These are phyloP conservation scores for Calonectria multiphialidica DNA, from an alignment of 2,329 filamentous ascomycete genomes.

Conservation along the genomic window DNA sequence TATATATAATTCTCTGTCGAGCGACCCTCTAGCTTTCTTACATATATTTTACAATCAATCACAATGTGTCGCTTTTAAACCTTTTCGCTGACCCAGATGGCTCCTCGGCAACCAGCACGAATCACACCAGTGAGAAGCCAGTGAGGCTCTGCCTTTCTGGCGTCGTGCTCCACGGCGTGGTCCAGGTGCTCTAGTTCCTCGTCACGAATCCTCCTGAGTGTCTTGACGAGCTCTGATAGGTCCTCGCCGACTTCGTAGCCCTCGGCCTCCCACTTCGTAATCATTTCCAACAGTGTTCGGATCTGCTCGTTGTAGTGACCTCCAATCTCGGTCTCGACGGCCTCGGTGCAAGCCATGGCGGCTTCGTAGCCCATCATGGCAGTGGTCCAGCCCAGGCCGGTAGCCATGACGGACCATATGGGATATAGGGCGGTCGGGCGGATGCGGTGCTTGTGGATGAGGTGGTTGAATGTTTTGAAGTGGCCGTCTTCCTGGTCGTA, in stretches of 20 bases:
- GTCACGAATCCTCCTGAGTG: constrained; percentile 87
- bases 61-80: constrained; percentile 57
- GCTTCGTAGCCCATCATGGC: constrained; percentile 91
- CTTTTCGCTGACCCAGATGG: constrained; percentile 91
- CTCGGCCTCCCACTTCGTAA: constrained; percentile 77
- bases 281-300: constrained; percentile 83
- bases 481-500: constrained; percentile 95
- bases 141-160: constrained; percentile 89
- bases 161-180: constrained; percentile 93
- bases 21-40: constrained; percentile 32
- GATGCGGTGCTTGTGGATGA: constrained; percentile 88
- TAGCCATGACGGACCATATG: constrained; percentile 85
- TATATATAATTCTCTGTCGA: constrained; percentile 32
- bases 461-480: constrained; percentile 84
- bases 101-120: constrained; percentile 87
- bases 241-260: constrained; percentile 88
- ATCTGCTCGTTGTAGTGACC: constrained; percentile 97
- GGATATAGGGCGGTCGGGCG: constrained; percentile 95
- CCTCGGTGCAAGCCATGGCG: constrained; percentile 98
- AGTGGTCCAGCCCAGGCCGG: constrained; percentile 88
- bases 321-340: constrained; percentile 98
- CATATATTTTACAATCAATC: constrained; percentile 43
- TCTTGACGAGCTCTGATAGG: constrained; percentile 77
- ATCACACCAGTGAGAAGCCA: constrained; percentile 90
- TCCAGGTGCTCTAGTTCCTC: constrained; percentile 98